Conservation (phyloP, 1,284 basidiomycete species). For the Phylloporus sp. region DNA sequence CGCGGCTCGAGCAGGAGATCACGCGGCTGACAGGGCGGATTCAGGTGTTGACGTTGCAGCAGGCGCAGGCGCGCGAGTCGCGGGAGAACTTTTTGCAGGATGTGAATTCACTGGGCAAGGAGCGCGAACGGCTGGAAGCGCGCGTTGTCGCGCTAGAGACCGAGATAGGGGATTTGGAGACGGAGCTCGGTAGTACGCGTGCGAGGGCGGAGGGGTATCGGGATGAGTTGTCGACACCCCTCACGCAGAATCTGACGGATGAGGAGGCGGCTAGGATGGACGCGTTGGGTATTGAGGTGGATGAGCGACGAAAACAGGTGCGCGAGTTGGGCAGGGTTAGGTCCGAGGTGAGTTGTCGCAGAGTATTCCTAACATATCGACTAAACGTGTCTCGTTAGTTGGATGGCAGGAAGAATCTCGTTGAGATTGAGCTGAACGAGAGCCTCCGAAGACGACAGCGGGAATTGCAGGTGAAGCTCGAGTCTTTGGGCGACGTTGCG, state of each 20-base stretch:
- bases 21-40: conserved; percentile 80
- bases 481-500: conserved; percentile 72
- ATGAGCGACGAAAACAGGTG: conserved; percentile 75
- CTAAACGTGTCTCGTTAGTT: conserved; percentile 56
- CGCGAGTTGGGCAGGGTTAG: conserved; percentile 74
- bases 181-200: conserved; percentile 68
- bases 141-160: conserved; percentile 74
- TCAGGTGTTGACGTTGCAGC: conserved; percentile 75
- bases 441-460: conserved; percentile 81
- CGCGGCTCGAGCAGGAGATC: conserved; percentile 87
- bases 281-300: conserved; percentile 78
- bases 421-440: conserved; percentile 95
- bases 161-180: conserved; percentile 75
- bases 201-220: conserved; percentile 71
- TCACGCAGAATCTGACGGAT: conserved; percentile 76
- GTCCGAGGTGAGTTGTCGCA: conserved; percentile 66
- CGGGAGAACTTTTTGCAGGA: conserved; percentile 76
- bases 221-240: conserved; percentile 79
- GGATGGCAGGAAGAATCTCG: conserved; percentile 77
- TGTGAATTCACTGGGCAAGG: conserved; percentile 65
- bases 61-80: conserved; percentile 74
- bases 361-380: neutral
- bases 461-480: conserved; percentile 81
- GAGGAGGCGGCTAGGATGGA: conserved; percentile 80
- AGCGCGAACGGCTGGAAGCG: conserved; percentile 75